Conservation (phyloP, 768 basidiomycete species). For the Podaxis mareebaensis region DNA sequence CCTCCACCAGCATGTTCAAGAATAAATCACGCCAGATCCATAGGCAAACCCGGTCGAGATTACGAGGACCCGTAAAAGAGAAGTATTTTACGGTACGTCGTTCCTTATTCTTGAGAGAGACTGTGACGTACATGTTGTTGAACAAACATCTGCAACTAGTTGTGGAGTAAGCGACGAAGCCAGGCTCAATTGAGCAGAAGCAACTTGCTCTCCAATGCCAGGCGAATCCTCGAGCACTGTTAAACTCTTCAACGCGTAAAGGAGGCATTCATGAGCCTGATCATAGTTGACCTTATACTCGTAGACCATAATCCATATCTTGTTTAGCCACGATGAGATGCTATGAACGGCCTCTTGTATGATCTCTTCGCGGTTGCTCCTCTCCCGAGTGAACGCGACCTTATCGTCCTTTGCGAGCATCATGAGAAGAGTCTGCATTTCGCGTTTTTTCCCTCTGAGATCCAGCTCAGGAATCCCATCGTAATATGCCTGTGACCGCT, state of each 20-base stretch:
- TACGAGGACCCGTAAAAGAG: slow-evolving; percentile 45
- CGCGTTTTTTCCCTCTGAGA: slow-evolving; percentile 52
- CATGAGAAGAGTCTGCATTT: slow-evolving; percentile 52
- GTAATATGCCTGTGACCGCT: slow-evolving; percentile 37
- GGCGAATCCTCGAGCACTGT: slow-evolving; percentile 39
- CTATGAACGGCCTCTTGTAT: slow-evolving; percentile 56
- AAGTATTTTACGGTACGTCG: slow-evolving; percentile 52
- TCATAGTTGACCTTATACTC: slow-evolving; percentile 55
- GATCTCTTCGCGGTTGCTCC: slow-evolving; percentile 55
- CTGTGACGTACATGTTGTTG: slow-evolving; percentile 44
- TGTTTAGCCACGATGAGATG: slow-evolving; percentile 57
- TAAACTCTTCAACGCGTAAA: slow-evolving; percentile 50
- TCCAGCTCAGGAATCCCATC: slow-evolving; percentile 49
- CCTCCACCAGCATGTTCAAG: slow-evolving; percentile 44
- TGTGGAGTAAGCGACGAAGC: not conserved
- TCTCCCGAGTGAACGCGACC: slow-evolving; percentile 50
- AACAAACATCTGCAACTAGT: slow-evolving; percentile 57
- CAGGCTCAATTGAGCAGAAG: slow-evolving; percentile 1
- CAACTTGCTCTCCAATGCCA: slow-evolving; percentile 38
- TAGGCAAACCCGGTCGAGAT: slow-evolving; percentile 45
- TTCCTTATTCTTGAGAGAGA: slow-evolving; percentile 42
- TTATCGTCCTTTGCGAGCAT: slow-evolving; percentile 58
- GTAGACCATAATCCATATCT: slow-evolving; percentile 63
- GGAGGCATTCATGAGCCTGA: slow-evolving; percentile 55
- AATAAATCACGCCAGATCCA: slow-evolving; percentile 77